A percentile compares a stretch with the other conserved stretches of the same genome.
Conservation (phyloP, 148 eudicot species). For the Oxyria digyna region DNA sequence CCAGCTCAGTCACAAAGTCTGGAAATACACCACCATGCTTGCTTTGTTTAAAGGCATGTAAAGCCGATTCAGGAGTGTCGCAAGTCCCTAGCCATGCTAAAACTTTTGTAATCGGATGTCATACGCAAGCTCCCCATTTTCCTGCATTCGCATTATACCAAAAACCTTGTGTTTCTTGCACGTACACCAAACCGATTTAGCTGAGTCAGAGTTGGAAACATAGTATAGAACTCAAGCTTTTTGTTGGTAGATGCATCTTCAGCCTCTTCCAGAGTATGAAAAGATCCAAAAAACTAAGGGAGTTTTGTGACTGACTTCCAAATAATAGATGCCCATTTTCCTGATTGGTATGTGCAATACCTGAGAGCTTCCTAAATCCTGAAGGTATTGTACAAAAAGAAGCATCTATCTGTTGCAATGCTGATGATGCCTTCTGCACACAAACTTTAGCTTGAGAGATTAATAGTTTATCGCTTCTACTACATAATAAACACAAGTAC, state of each 20-base stretch:
- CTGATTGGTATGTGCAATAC: constrained; percentile 14
- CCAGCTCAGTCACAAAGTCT: too few species aligned
- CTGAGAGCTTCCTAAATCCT: not conserved
- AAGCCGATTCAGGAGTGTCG: constrained; percentile 14
- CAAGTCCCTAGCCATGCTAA: constrained; percentile 17
- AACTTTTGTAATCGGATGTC: constrained; percentile 9
- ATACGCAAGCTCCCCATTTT: not conserved
- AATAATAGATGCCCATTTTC: constrained; percentile 19
- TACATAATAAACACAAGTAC: too few species aligned
- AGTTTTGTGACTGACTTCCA: constrained; percentile 9
- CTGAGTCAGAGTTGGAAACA: not conserved
- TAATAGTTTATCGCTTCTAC: too few species aligned
- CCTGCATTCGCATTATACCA: not conserved
- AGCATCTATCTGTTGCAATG: not conserved
- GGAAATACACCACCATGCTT: too few species aligned
- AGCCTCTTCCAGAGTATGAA: constrained; percentile 14
- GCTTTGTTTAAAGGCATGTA: too few species aligned
- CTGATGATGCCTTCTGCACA: too few species aligned
- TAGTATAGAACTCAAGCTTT: constrained; percentile 10
- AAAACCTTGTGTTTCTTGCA: not conserved
- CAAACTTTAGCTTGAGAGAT: too few species aligned
- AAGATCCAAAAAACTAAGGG: constrained; percentile 16
- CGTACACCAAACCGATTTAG: not conserved
- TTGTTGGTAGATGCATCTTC: constrained; percentile 7
- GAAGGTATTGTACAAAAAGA: not conserved